Percentiles rank a stretch among this genome's conserved stretches.
phyloP scores from a whole-genome alignment of 83 land plant species.

The Diphasiastrum complanatum region DNA sequence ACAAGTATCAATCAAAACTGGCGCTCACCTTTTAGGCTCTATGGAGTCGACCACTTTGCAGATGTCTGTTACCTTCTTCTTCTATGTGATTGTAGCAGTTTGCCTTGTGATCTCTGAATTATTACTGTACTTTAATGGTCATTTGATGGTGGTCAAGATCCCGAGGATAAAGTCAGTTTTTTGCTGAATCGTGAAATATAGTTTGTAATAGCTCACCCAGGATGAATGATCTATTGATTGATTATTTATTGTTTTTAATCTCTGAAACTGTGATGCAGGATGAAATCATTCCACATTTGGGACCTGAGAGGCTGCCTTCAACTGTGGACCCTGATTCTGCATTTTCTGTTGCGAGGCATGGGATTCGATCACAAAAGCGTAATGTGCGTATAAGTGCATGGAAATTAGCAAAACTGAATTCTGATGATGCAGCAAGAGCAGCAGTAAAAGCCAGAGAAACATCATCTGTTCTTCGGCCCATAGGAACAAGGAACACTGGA shows the following conservation, averaged over 20 bases:
- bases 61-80: too few relatives aligned
- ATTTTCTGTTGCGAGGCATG: neutral
- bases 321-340: constrained; percentile 34
- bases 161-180: neutral
- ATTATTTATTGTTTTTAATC: neutral
- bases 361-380: constrained; percentile 15
- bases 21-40: too few relatives aligned
- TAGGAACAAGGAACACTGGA: constrained; percentile 1
- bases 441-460: constrained; percentile 23
- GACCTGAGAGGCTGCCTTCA: constrained; percentile 61
- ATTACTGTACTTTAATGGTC: too few relatives aligned
- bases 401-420: constrained; percentile 28
- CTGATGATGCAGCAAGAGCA: constrained; percentile 28
- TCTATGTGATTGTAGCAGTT: too few relatives aligned
- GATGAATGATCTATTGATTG: neutral
- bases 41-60: too few relatives aligned
- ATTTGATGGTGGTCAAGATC: too few relatives aligned
- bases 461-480: constrained; percentile 25
- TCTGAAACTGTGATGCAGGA: constrained; percentile 46
- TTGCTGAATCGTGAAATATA: neutral
- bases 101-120: too few relatives aligned
- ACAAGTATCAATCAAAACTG: too few relatives aligned
- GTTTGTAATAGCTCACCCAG: neutral
- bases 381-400: constrained; percentile 33
- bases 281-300: constrained; percentile 68